Conservation (phyloP, 2,329 filamentous ascomycete species). For the Fonsecaea multimorphosa region DNA sequence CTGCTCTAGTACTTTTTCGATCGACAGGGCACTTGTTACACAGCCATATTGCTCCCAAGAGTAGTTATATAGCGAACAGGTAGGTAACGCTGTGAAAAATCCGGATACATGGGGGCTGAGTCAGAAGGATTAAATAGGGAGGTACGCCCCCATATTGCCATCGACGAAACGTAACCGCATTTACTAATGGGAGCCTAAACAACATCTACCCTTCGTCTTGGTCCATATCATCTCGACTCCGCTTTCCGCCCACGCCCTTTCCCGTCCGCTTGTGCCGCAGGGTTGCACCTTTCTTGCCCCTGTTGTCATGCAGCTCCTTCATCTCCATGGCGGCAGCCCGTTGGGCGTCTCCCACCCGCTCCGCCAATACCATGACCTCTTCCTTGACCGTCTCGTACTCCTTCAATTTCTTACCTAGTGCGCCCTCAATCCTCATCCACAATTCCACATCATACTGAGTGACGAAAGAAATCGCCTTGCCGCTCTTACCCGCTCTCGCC, state of each 20-base stretch:
- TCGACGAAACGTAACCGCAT: background rate
- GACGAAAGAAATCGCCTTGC: conserved; percentile 78
- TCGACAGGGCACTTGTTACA: background rate
- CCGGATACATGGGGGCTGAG: background rate
- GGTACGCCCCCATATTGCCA: background rate
- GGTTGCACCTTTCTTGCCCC: conserved; percentile 43
- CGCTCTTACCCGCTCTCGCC: conserved; percentile 82
- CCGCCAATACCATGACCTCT: conserved; percentile 80
- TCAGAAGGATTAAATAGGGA: background rate
- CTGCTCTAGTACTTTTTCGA: conserved; percentile 17
- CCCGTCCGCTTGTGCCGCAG: conserved; percentile 57
- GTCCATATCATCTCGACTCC: conserved; percentile 72
- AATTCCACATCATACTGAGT: conserved; percentile 89
- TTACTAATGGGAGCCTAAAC: background rate
- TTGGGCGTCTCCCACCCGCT: conserved; percentile 81
- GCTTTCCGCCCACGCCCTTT: conserved; percentile 51
- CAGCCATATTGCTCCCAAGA: too few species aligned
- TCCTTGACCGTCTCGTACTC: conserved; percentile 75
- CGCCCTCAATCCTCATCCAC: conserved; percentile 79
- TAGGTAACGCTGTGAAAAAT: background rate
- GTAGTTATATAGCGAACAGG: too few species aligned
- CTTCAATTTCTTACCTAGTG: conserved; percentile 75
- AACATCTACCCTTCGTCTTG: conserved; percentile 68
- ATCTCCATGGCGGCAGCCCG: conserved; percentile 77
- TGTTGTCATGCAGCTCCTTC: conserved; percentile 75